phyloP scores from a whole-genome alignment of 2,329 filamentous ascomycete species.

The Colletotrichum incanum region DNA sequence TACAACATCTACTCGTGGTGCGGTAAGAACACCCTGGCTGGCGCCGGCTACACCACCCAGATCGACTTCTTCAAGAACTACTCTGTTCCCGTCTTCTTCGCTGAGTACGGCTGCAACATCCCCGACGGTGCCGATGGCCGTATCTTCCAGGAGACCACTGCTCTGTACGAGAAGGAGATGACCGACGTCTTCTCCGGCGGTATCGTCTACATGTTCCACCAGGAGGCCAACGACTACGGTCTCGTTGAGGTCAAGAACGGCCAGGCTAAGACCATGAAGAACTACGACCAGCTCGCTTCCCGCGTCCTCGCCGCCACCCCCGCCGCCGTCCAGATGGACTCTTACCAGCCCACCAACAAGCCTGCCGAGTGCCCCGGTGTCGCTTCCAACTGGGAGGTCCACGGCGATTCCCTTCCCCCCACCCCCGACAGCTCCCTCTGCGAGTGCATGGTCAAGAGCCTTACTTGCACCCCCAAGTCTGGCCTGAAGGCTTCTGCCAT shows the following conservation, averaged over 20 bases:
- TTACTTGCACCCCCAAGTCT: constrained; percentile 78
- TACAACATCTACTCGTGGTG: constrained; percentile 99
- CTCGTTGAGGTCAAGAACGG: constrained; percentile 74
- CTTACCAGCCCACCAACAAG: constrained; percentile 83
- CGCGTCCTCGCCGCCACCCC: constrained; percentile 80
- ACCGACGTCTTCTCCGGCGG: constrained; percentile 91
- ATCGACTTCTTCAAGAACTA: constrained; percentile 91
- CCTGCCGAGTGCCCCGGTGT: constrained; percentile 80
- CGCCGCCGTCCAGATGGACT: constrained; percentile 73
- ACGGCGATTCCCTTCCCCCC: constrained; percentile 80
- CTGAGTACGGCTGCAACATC: constrained; percentile 97
- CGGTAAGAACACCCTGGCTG: constrained; percentile 82
- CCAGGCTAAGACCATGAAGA: constrained; percentile 76
- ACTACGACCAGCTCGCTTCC: constrained; percentile 81
- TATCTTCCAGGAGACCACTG: constrained; percentile 86
- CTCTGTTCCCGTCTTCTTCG: constrained; percentile 97
- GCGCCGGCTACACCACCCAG: constrained; percentile 86
- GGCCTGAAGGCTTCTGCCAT: constrained; percentile 72
- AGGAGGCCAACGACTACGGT: constrained; percentile 92
- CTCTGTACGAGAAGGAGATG: constrained; percentile 88
- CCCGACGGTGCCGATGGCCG: constrained; percentile 73
- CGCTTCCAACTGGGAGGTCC: constrained; percentile 77
- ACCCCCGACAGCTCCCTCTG: constrained; percentile 85
- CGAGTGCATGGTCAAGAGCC: constrained; percentile 84
- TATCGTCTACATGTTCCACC: constrained; percentile 99